phyloP scores from a whole-genome alignment of 139 green algal genomes.

The Nannochloris sp. region DNA sequence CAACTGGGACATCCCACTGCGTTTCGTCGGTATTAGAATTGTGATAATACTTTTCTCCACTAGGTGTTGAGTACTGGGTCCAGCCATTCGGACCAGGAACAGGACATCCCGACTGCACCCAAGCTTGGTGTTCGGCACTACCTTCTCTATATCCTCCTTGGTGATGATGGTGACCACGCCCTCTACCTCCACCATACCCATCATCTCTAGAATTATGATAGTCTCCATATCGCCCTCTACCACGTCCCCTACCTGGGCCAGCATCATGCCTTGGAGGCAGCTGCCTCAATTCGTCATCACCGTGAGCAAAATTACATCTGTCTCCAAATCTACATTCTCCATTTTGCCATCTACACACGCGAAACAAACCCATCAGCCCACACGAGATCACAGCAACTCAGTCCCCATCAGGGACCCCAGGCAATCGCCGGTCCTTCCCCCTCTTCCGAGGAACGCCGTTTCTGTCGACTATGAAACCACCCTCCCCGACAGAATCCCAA shows the following conservation, averaged over 20 bases:
- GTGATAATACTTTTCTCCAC: conserved; percentile 67
- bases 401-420: not conserved
- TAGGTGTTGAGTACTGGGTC: conserved; percentile 50
- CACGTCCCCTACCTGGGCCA: conserved; percentile 1
- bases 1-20: conserved; percentile 42
- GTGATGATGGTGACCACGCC: not conserved
- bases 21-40: conserved; percentile 39
- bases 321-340: conserved; percentile 85
- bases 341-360: conserved; percentile 57
- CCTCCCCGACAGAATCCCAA: not conserved
- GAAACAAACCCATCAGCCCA: not conserved
- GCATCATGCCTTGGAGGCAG: conserved; percentile 31
- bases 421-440: not conserved
- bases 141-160: not conserved
- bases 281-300: conserved; percentile 74
- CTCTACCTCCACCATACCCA: not conserved
- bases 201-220: not conserved
- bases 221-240: not conserved
- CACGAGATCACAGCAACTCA: not conserved
- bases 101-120: conserved; percentile 41
- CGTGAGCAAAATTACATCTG: conserved; percentile 92
- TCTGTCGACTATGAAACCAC: not conserved
- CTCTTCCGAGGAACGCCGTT: too few species aligned
- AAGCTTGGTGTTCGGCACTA: conserved; percentile 35
- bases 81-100: conserved; percentile 60